phyloP scores from a whole-genome alignment of 1,139 yeast genomes.

The Maudiozyma humilis region DNA sequence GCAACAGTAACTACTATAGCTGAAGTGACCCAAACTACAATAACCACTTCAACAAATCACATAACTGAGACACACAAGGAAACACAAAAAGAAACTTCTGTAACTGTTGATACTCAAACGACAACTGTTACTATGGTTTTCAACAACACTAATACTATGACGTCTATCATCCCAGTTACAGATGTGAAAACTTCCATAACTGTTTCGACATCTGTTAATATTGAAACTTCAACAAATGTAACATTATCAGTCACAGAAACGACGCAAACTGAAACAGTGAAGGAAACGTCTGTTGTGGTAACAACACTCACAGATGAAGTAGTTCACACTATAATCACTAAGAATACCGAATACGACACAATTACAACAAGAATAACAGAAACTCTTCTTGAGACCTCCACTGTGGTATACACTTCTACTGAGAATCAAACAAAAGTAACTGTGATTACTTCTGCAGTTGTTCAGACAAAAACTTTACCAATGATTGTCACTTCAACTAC shows the following conservation, averaged over 20 bases:
- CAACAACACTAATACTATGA: neutral
- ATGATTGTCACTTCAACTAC: neutral
- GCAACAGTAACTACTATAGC: no score
- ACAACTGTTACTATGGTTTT: neutral
- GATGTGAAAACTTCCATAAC: neutral
- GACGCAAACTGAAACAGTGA: neutral
- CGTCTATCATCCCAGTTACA: neutral
- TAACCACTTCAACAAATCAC: no score
- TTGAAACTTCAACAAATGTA: neutral
- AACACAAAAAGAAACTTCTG: neutral
- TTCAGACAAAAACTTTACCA: neutral
- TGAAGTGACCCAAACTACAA: no score
- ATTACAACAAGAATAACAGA: neutral
- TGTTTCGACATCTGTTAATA: neutral
- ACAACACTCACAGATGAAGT: slow-evolving; percentile 1
- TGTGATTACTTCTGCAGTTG: neutral
- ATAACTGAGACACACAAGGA: neutral
- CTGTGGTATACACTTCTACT: neutral
- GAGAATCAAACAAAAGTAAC: neutral
- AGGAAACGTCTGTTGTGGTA: neutral
- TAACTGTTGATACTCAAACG: no score
- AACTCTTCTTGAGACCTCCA: neutral
- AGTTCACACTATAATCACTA: neutral
- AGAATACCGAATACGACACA: neutral
- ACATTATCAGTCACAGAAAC: neutral